A percentile compares a stretch with the other conserved stretches of the same genome.
Evolutionary conservation across 163 green algal genomes (phyloP).

Genomic region (Smithsoniella earleae): DNA sequence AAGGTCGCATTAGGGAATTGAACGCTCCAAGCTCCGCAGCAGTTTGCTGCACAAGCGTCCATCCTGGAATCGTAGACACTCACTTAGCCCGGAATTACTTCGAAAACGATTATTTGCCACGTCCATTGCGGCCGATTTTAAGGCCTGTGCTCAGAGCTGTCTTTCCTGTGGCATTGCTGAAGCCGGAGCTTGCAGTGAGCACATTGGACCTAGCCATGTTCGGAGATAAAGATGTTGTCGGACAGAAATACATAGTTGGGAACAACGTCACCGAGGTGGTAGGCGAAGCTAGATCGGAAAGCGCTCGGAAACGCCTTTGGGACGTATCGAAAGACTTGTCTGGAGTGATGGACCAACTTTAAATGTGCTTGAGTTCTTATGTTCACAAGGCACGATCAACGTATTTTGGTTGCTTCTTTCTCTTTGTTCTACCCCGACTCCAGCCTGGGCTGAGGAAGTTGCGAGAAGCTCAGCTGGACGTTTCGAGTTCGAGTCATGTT

Average conservation of each 20-base stretch:
- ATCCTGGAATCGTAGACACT: background rate
- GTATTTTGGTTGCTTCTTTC: too few relatives aligned
- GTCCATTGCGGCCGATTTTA: background rate
- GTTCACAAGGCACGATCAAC: too few relatives aligned
- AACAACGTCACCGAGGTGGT: background rate
- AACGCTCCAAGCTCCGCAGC: too few relatives aligned
- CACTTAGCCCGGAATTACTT: background rate
- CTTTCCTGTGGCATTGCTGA: background rate
- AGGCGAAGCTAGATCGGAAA: background rate
- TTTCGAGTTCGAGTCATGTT: too few relatives aligned
- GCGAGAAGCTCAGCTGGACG: too few relatives aligned
- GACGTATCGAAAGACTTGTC: background rate
- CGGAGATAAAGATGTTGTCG: background rate
- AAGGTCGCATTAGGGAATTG: too few relatives aligned
- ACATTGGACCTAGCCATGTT: background rate
- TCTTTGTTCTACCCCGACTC: too few relatives aligned
- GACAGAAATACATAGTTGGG: background rate
- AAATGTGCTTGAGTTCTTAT: too few relatives aligned
- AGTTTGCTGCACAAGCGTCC: background rate
- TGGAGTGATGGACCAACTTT: background rate
- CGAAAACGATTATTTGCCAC: background rate
- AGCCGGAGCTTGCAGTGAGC: background rate
- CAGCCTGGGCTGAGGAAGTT: too few relatives aligned
- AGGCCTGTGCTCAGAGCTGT: background rate
- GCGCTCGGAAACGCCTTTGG: background rate